phyloP scores from a whole-genome alignment of 2,329 filamentous ascomycete species.

The Xylariaceae sp. region DNA sequence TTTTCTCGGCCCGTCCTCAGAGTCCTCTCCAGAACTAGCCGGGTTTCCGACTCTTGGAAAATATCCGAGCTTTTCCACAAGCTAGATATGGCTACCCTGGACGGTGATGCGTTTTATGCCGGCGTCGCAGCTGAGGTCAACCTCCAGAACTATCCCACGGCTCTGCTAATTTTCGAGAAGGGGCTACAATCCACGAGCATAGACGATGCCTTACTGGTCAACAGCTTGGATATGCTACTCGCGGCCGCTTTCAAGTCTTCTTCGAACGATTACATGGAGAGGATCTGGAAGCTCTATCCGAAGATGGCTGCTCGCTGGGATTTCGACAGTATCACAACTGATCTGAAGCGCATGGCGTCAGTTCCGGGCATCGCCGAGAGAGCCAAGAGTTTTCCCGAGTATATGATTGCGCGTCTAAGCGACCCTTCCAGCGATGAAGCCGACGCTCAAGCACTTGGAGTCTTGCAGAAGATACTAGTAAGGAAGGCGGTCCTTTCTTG shows the following conservation, averaged over 20 bases:
- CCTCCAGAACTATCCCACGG: slow-evolving; percentile 36
- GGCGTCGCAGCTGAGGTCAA: slow-evolving; percentile 40
- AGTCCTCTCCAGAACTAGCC: slow-evolving; percentile 40
- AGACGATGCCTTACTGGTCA: slow-evolving; percentile 29
- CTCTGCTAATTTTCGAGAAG: slow-evolving; percentile 37
- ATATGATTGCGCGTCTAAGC: slow-evolving; percentile 8
- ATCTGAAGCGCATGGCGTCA: slow-evolving; percentile 23
- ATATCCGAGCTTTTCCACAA: slow-evolving; percentile 42
- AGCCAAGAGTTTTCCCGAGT: slow-evolving; percentile 21
- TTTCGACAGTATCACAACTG: slow-evolving; percentile 26
- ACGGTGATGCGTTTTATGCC: slow-evolving; percentile 36
- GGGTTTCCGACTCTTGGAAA: slow-evolving; percentile 41
- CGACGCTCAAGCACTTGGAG: slow-evolving; percentile 19
- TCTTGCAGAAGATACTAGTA: slow-evolving; percentile 28
- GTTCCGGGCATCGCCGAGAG: slow-evolving; percentile 28
- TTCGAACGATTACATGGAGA: slow-evolving; percentile 16
- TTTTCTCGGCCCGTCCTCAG: slow-evolving; percentile 35
- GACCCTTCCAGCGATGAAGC: slow-evolving; percentile 5
- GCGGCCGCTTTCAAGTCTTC: slow-evolving; percentile 35
- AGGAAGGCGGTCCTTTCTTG: slow-evolving; percentile 29
- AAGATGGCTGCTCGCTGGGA: slow-evolving; percentile 25
- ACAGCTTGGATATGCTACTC: slow-evolving; percentile 42
- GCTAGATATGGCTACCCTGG: slow-evolving; percentile 37
- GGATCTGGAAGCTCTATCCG: slow-evolving; percentile 28
- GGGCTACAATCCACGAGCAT: slow-evolving; percentile 31